Base-by-base conservation (phyloP, 768 basidiomycete species). In the Dioszegia crocea region DNA sequence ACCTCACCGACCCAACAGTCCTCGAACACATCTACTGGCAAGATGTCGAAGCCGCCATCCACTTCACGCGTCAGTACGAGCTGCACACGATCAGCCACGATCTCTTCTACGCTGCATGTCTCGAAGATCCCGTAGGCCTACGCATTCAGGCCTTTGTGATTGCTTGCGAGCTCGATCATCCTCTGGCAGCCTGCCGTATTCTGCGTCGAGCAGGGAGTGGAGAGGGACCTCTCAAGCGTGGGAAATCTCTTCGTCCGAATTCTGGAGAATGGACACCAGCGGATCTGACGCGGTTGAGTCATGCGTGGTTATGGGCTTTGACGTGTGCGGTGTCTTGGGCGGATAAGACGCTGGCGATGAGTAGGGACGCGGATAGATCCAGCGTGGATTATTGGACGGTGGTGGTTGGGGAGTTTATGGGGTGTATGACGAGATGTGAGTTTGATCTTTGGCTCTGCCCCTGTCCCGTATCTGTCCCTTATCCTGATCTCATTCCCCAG, bases 351-450 rank as follows among this genome's bases (percentile, higher is more conserved):
- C n/a, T 43, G 40, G 40, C 9, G 21, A 43, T 43, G 40, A 21
- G 21, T 16, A 43, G 40, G 21, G 40, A 43, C 6, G 40, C 40
- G 40, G 40, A 43, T 43, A 16, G 40, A 21, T 43, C 40, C 21
- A 43, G 40, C n/a, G 40, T 43, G 40, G 40, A 43, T 43, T 43
- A 43, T 19, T 43, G 40, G 40, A 43, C 40, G 40, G 40, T 43
- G n/a, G 40, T 43, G 21, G 40, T 43, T 10, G 40, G 40, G 40
- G 40, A 43, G 40, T 43, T 43, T 21, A 43, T 43, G 40, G 21
- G 14, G 9, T 17, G 40, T 17, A 21, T 43, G 14, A 43, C 40
- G 6, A 43, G 21, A 21, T 43, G 40, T 43, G 40, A 43, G 40
- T 43, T 17, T 33, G n/a, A 9, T 17, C 9, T 19, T 43, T 21